These are phyloP conservation scores for Trichoderma citrinoviride DNA, from an alignment of 2,329 filamentous ascomycete species.

Conservation along the genomic window DNA sequence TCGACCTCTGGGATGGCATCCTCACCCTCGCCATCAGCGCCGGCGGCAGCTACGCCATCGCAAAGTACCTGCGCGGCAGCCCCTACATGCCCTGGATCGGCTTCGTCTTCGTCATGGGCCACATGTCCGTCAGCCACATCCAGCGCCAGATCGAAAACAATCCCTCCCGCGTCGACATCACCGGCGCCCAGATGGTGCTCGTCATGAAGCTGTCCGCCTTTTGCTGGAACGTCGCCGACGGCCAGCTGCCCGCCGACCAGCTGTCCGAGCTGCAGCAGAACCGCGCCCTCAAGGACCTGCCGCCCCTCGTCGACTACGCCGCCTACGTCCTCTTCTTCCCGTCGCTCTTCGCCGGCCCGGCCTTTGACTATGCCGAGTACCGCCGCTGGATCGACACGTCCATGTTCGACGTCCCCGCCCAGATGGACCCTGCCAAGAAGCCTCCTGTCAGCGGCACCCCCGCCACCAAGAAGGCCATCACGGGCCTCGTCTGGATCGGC, in stretches of 20 bases:
- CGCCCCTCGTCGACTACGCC: conserved; percentile 73
- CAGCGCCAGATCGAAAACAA: conserved; percentile 69
- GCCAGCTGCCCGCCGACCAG: conserved; percentile 71
- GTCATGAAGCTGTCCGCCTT: conserved; percentile 97
- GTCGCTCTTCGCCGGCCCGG: conserved; percentile 80
- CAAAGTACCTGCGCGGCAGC: conserved; percentile 71
- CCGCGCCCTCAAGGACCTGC: conserved; percentile 71
- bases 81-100: conserved; percentile 97
- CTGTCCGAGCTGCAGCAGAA: conserved; percentile 87
- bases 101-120: conserved; percentile 91
- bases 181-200: conserved; percentile 94
- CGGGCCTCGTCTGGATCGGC: conserved; percentile 76
- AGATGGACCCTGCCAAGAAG: conserved; percentile 79
- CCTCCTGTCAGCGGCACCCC: conserved; percentile 85
- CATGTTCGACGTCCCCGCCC: conserved; percentile 85
- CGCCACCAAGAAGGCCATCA: conserved; percentile 70
- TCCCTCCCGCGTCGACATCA: conserved; percentile 75
- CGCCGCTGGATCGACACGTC: conserved; percentile 86
- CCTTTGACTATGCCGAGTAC: conserved; percentile 95
- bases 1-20: conserved; percentile 85
- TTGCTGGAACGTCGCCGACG: conserved; percentile 97
- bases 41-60: conserved; percentile 76
- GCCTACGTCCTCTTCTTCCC: conserved; percentile 97
- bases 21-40: conserved; percentile 77
- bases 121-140: conserved; percentile 90